These are phyloP conservation scores for Hibiscus tridactylites DNA, from an alignment of 345 rosid species.

Conservation along the genomic window DNA sequence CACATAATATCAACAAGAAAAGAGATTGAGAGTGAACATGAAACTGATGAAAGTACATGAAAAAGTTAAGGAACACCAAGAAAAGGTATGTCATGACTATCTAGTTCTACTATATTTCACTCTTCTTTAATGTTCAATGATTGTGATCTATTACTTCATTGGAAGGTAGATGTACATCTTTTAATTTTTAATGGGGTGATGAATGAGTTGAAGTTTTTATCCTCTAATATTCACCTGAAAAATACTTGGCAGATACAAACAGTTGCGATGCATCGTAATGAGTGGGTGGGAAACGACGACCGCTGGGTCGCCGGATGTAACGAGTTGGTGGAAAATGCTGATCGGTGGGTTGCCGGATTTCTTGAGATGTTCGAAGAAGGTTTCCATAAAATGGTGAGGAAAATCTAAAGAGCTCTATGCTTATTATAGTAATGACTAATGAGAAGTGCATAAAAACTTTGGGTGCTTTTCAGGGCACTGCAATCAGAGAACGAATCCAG, in stretches of 20 bases:
- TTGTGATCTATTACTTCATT: too few species aligned
- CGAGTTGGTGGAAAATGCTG: conserved; percentile 99
- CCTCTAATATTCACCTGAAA: neutral
- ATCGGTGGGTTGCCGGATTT: conserved; percentile 94
- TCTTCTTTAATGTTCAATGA: too few species aligned
- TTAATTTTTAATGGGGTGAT: too few species aligned
- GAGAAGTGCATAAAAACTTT: neutral
- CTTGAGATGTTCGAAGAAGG: conserved; percentile 98
- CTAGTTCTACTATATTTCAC: neutral
- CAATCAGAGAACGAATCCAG: conserved; percentile 75
- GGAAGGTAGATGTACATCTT: too few species aligned
- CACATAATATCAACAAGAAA: conserved; percentile 46
- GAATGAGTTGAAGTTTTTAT: too few species aligned
- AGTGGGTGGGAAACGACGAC: conserved; percentile 98
- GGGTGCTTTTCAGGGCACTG: conserved; percentile 53
- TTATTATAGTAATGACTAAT: neutral
- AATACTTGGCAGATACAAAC: conserved; percentile 52
- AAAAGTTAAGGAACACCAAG: conserved; percentile 90
- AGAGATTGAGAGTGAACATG: conserved; percentile 87
- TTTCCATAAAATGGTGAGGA: conserved; percentile 90
- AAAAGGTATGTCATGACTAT: conserved; percentile 36
- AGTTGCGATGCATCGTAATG: conserved; percentile 63
- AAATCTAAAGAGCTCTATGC: neutral
- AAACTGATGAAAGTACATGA: too few species aligned
- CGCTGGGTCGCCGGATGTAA: conserved; percentile 91